Percentiles rank a stretch among this genome's conserved stretches.
phyloP scores from a whole-genome alignment of 2,329 filamentous ascomycete species.

The Fusarium graminum region DNA sequence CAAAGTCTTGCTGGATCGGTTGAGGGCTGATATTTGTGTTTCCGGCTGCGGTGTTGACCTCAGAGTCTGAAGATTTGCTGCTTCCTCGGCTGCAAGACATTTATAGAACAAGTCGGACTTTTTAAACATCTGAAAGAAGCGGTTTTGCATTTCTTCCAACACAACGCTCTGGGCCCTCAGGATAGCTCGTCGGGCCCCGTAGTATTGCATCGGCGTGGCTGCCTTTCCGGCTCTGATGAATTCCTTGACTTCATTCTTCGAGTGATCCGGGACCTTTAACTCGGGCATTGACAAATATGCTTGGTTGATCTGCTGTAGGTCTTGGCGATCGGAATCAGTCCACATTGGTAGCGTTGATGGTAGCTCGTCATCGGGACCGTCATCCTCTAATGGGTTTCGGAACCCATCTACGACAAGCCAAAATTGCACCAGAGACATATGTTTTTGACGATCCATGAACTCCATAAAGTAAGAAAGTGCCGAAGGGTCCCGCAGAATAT shows the following conservation, averaged over 20 bases:
- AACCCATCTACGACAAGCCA: conserved; percentile 99
- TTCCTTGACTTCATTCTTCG: conserved; percentile 76
- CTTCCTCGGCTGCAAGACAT: conserved; percentile 89
- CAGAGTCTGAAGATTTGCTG: conserved; percentile 57
- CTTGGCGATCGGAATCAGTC: conserved; percentile 85
- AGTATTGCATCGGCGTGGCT: conserved; percentile 85
- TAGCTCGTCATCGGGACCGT: conserved; percentile 72
- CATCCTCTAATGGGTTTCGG: conserved; percentile 90
- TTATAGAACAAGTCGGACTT: conserved; percentile 97
- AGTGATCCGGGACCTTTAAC: conserved; percentile 78
- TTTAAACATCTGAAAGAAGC: conserved; percentile 87
- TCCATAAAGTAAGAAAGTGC: conserved; percentile 99
- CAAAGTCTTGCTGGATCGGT: conserved; percentile 54
- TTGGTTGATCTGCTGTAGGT: conserved; percentile 92
- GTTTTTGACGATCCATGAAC: conserved; percentile 92
- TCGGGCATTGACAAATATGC: conserved; percentile 87
- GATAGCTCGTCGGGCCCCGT: conserved; percentile 83
- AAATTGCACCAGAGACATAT: conserved; percentile 94
- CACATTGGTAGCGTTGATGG: conserved; percentile 75
- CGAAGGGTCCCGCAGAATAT: conserved; percentile 89
- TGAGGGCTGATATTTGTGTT: conserved; percentile 45
- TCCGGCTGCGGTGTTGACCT: conserved; percentile 42
- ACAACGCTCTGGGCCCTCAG: conserved; percentile 85
- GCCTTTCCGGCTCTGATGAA: conserved; percentile 84
- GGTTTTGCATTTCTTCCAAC: conserved; percentile 85